Evolutionary conservation across 2,329 filamentous ascomycete species (phyloP).

Genomic region (Xylariaceae sp.): DNA sequence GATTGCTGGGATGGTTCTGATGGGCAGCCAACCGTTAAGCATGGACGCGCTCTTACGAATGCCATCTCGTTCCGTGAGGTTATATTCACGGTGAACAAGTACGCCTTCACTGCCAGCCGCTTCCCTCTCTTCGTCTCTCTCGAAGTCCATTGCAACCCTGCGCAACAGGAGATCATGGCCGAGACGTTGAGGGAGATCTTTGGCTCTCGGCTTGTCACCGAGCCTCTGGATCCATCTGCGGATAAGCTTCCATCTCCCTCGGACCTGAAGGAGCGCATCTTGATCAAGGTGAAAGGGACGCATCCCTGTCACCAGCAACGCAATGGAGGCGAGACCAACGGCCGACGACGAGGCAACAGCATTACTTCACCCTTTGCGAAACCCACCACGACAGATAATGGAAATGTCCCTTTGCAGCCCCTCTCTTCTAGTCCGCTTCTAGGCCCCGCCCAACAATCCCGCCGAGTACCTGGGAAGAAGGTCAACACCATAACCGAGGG

Average conservation of each 20-base stretch:
- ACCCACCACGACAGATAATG: slow-evolving; percentile 55
- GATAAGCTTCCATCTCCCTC: slow-evolving; percentile 76
- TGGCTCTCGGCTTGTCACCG: slow-evolving; percentile 69
- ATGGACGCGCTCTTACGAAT: slow-evolving; percentile 83
- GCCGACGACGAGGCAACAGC: slow-evolving; percentile 59
- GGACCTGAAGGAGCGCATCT: slow-evolving; percentile 73
- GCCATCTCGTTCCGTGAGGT: slow-evolving; percentile 87
- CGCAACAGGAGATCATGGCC: slow-evolving; percentile 84
- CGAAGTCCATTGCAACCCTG: slow-evolving; percentile 83
- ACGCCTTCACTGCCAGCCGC: slow-evolving; percentile 80
- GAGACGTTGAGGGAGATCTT: slow-evolving; percentile 83
- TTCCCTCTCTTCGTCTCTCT: slow-evolving; percentile 93
- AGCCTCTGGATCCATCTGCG: slow-evolving; percentile 64
- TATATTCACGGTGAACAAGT: slow-evolving; percentile 88
- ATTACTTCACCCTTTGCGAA: slow-evolving; percentile 71
- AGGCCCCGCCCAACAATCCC: slow-evolving; percentile 47
- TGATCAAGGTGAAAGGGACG: slow-evolving; percentile 92
- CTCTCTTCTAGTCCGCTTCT: slow-evolving; percentile 52
- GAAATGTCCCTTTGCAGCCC: slow-evolving; percentile 46
- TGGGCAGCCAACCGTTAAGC: slow-evolving; percentile 81
- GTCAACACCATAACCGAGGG: slow-evolving; percentile 56
- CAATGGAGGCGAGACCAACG: slow-evolving; percentile 40
- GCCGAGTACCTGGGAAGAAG: slow-evolving; percentile 44
- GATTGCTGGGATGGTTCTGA: slow-evolving; percentile 96
- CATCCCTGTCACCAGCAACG: slow-evolving; percentile 47